Evolutionary conservation across 768 basidiomycete genomes (phyloP), one percentile per base, ranked within the genome.

Genomic region (Porphyrellus cyaneotinctus): DNA sequence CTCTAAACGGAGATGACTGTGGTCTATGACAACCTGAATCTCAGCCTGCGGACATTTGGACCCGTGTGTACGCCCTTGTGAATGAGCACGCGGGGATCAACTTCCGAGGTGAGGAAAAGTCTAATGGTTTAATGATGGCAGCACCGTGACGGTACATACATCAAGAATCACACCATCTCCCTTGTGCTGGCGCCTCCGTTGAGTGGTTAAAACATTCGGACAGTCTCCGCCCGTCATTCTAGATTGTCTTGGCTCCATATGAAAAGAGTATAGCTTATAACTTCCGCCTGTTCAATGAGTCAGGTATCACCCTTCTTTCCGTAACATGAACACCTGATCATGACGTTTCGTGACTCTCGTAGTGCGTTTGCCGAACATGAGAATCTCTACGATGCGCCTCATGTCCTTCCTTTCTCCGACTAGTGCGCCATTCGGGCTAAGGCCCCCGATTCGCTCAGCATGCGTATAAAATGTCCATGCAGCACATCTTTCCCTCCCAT

Each of bases 381-480:
- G 38, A 43, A 30, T 15, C 43, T 9, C 10, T 18, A 9, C 23
- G 2, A 43, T 1, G 24, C 17, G 38, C 41, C 23, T 3, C 38
- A 31, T 53, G 39, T n/a, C 49, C 57, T 15, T 39, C 28, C 35
- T 30, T 43, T 23, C 30, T 49, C 41, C 52, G 48, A 49, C 14
- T 3, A 9, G 38, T 22, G 18, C 38, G 37, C 31, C 28, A 33
- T 43, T 39, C 31, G 12, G 20, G 31, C 22, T 14, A 31, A 30
- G 39, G 35, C 62, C 54, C 33, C 44, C 18, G 8, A 30, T 1
- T 14, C 20, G 41, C 37, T 50, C 17, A 39, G 43, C 43, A 14
- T 14, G 48, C 41, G 26, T 58, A 65, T 66, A 68, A 68, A 65
- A 48, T 1, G 36, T n/a, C 39, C 17, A n/a, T 26, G 3, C 35